phyloP scores from a whole-genome alignment of 2,329 filamentous ascomycete species.

The Colletotrichum orchidophilum region DNA sequence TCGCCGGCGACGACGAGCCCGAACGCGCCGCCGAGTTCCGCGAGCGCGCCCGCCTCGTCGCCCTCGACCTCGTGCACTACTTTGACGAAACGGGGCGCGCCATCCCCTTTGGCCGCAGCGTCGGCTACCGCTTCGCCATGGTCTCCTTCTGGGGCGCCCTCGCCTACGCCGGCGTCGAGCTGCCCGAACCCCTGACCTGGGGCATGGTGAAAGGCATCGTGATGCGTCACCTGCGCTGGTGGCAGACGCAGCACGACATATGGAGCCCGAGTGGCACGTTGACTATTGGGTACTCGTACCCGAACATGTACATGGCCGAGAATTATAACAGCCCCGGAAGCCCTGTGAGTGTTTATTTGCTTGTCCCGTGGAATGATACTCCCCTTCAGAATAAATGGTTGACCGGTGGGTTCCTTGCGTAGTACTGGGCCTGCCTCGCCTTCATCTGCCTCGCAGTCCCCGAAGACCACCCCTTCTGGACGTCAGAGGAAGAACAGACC shows the following conservation, averaged over 20 bases:
- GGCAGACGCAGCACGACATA: constrained; percentile 79
- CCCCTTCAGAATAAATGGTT: neutral
- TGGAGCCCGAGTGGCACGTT: constrained; percentile 80
- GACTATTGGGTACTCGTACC: constrained; percentile 80
- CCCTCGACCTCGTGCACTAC: constrained; percentile 79
- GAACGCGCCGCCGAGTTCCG: constrained; percentile 75
- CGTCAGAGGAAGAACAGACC: constrained; percentile 70
- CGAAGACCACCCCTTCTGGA: constrained; percentile 79
- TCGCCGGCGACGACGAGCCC: constrained; percentile 74
- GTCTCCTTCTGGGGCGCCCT: constrained; percentile 84
- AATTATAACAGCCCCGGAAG: constrained; percentile 84
- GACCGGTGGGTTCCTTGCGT: constrained; percentile 36
- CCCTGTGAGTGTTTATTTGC: constrained; percentile 52
- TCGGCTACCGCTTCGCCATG: constrained; percentile 87
- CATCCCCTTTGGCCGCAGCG: constrained; percentile 80
- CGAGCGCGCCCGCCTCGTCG: constrained; percentile 71
- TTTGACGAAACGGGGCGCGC: constrained; percentile 77
- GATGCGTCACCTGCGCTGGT: constrained; percentile 80
- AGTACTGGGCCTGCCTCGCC: constrained; percentile 83
- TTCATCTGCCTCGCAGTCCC: constrained; percentile 80
- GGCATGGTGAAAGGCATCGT: constrained; percentile 82
- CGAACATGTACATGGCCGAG: constrained; percentile 83
- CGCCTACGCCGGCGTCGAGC: constrained; percentile 78
- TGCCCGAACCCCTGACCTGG: constrained; percentile 78
- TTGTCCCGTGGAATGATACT: neutral